Conservation (phyloP, 352 stramenopile species). For the Globisporangium recalcitrans region DNA sequence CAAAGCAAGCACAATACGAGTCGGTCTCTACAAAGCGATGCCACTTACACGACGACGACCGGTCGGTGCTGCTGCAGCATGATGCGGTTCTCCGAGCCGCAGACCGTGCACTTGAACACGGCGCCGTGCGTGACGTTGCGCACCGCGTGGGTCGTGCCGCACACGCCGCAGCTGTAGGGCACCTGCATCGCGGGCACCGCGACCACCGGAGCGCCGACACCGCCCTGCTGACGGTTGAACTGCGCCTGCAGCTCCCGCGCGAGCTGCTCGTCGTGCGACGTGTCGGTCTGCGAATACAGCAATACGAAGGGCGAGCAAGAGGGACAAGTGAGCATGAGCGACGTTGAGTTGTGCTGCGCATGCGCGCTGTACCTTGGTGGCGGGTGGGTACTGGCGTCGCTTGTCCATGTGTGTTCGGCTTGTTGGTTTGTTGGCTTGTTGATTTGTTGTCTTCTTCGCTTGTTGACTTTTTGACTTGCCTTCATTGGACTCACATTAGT, state of each 20-base stretch:
- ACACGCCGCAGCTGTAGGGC: slow-evolving; percentile 64
- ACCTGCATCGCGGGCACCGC: slow-evolving; percentile 36
- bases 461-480: neutral
- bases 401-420: neutral
- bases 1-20: neutral
- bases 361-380: neutral
- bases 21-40: neutral
- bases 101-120: slow-evolving; percentile 55
- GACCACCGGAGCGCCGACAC: slow-evolving; percentile 21
- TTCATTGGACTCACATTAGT: too few species aligned
- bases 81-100: slow-evolving; percentile 60
- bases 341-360: neutral
- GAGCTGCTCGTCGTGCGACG: slow-evolving; percentile 42
- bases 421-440: neutral
- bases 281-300: slow-evolving; percentile 17
- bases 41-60: slow-evolving; percentile 47
- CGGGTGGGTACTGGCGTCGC: neutral
- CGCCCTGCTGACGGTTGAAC: slow-evolving; percentile 31
- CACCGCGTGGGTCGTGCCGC: slow-evolving; percentile 54
- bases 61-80: slow-evolving; percentile 31
- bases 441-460: neutral
- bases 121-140: slow-evolving; percentile 49
- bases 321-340: neutral
- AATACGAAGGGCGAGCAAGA: neutral
- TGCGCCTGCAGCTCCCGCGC: slow-evolving; percentile 51